A percentile compares a stretch with the other conserved stretches of the same genome.
Conservation (phyloP, 2,329 filamentous ascomycete species). For the Pseudovirgaria hyperparasitica region DNA sequence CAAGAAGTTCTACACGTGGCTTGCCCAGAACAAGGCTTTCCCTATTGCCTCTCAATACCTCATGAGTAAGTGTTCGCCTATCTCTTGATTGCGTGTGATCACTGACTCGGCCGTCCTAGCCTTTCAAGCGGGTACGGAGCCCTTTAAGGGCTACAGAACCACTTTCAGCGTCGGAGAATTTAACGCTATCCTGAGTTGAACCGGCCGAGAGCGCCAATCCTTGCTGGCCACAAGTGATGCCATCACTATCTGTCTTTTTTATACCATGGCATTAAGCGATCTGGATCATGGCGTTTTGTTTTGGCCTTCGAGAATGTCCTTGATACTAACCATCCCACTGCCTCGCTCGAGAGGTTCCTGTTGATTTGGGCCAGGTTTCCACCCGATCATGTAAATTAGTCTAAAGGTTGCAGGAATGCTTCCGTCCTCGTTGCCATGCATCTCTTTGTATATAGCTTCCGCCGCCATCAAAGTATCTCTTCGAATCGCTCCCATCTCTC, state of each 20-base stretch:
- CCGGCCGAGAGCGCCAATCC: too few relatives aligned
- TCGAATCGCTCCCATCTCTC: slow-evolving; percentile 63
- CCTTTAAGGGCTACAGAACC: too few relatives aligned
- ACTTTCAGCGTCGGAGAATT: too few relatives aligned
- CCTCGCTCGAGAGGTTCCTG: slow-evolving; percentile 69
- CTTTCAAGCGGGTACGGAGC: not conserved
- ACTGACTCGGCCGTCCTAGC: not conserved
- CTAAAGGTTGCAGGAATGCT: slow-evolving; percentile 76
- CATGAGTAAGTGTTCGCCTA: slow-evolving; percentile 9
- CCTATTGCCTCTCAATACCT: slow-evolving; percentile 11
- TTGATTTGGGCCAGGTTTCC: slow-evolving; percentile 76
- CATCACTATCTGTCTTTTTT: too few relatives aligned
- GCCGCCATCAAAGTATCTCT: slow-evolving; percentile 77
- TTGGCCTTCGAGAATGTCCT: slow-evolving; percentile 56
- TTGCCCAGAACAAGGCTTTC: slow-evolving; percentile 36
- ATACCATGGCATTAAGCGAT: too few relatives aligned
- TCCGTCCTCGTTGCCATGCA: slow-evolving; percentile 64
- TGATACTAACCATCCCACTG: slow-evolving; percentile 76
- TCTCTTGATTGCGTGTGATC: too few relatives aligned
- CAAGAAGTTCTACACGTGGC: slow-evolving; percentile 43
- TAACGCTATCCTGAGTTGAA: too few relatives aligned
- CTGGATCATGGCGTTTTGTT: too few relatives aligned
- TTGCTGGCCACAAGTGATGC: too few relatives aligned
- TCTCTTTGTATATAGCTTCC: slow-evolving; percentile 74
- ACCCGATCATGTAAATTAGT: slow-evolving; percentile 97